Conservation (phyloP, 768 basidiomycete species). For the Suillus spraguei region DNA sequence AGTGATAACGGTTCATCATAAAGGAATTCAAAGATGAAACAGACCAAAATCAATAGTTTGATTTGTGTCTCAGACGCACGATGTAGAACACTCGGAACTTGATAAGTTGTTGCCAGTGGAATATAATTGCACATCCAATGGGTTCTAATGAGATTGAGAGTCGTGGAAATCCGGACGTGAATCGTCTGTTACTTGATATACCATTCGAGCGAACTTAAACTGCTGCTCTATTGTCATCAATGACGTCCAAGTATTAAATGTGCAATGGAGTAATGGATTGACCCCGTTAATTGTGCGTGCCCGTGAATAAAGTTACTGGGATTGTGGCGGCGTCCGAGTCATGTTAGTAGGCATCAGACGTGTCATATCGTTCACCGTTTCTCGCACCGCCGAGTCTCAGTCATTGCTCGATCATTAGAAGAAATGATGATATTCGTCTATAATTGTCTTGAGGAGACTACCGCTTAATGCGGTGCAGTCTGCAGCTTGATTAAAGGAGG, state of each 20-base stretch:
- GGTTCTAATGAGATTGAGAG: too few relatives aligned
- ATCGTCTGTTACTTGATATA: too few relatives aligned
- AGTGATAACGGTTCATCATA: too few relatives aligned
- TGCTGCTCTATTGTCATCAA: not conserved
- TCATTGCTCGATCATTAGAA: not conserved
- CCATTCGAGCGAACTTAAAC: not conserved
- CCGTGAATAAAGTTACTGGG: not conserved
- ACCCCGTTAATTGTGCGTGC: not conserved
- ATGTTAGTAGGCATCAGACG: not conserved
- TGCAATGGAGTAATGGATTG: not conserved
- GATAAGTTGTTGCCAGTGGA: too few relatives aligned
- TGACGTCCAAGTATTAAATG: not conserved
- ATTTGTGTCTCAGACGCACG: too few relatives aligned
- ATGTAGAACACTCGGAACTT: too few relatives aligned
- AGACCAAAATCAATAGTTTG: too few relatives aligned
- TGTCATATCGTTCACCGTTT: not conserved
- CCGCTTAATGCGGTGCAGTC: not conserved
- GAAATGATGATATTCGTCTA: not conserved
- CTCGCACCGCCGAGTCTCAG: not conserved
- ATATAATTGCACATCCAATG: too few relatives aligned
- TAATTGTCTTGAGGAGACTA: not conserved
- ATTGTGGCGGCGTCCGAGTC: not conserved
- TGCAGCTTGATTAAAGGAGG: not conserved
- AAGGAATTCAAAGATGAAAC: too few relatives aligned
- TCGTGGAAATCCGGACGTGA: too few relatives aligned